Percentiles rank a stretch among this genome's conserved stretches.
Conservation (phyloP, 2,329 filamentous ascomycete species). For the Colletotrichum tamarilloi region DNA sequence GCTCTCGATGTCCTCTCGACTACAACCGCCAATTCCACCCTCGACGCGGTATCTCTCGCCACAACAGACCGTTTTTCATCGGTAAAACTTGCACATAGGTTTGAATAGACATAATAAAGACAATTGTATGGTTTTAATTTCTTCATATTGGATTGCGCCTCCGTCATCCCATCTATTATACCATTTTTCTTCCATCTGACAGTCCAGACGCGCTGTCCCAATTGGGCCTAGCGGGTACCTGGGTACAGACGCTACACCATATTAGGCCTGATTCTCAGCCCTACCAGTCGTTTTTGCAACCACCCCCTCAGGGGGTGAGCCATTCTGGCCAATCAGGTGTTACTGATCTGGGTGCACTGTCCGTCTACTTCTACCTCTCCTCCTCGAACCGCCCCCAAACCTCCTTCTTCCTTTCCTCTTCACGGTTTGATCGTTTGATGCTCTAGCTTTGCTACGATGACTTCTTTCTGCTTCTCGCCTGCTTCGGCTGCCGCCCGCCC, state of each 20-base stretch:
- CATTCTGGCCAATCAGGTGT: background rate
- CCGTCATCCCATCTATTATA: background rate
- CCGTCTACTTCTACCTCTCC: background rate
- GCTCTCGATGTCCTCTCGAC: background rate
- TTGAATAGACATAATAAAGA: background rate
- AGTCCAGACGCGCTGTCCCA: background rate
- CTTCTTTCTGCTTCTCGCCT: constrained; percentile 16
- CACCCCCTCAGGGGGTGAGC: background rate
- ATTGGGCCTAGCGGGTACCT: background rate
- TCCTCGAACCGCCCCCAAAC: background rate
- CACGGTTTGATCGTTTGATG: constrained; percentile 10
- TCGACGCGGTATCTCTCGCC: background rate
- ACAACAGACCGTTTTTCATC: background rate
- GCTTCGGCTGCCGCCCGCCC: constrained; percentile 6
- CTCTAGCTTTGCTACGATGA: constrained; percentile 13
- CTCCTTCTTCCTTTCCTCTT: background rate
- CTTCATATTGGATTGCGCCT: background rate
- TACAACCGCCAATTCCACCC: background rate
- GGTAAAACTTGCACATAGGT: background rate
- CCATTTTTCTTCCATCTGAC: background rate
- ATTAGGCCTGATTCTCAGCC: background rate
- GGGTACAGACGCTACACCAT: background rate
- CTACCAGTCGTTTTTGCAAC: background rate
- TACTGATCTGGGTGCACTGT: background rate
- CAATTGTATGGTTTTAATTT: background rate